Evolutionary conservation across 768 basidiomycete species (phyloP), one percentile per base, ranked within the genome.

Genomic region (Strobilomyces echinocephalus): DNA sequence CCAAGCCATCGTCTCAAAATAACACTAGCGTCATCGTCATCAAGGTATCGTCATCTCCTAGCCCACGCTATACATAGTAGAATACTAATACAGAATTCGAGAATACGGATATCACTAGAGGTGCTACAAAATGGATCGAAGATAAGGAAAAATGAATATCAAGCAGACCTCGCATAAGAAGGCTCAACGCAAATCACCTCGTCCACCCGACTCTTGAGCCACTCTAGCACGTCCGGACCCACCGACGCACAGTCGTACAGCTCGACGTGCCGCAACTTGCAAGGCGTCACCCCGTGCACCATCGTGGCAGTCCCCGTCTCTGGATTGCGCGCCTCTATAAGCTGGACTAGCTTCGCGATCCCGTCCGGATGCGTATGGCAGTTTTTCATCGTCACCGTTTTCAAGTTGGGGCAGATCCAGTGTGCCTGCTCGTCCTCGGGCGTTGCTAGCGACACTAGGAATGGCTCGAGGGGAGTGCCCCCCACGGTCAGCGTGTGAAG

Each of bases 251-350:
- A 89, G 53, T 88, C 85, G 60, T 81, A 62, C 73, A 88, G 57
- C 69, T 88, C 87, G 34, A 91, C 63, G 47, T 72, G 70, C 60
- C 73, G 75, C 58, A 90, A 66, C 61, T 79, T 76, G 56, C 71
- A 71, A 0, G 84, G 84, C 9, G 73, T 70, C n/a, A 77, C 77
- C 0, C 78, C 79, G 26, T 72, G 73, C 42, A 74, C 74, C 34
- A 72, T 68, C 52, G 62, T 50, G 12, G 61, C 65, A 24, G 64
- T 69, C 42, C 69, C 63, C 11, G 64, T 65, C 46, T 74, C 76
- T 0, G 88, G 88, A 63, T 90, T 90, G 48, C 88, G 74, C 52
- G 79, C 78, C 44, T 88, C 85, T 20, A 91, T 77, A 71, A 88
- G 77, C 64, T 81, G 79, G 24, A 91, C 85, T 18, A 90, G 76